Conservation (phyloP, 106 monocot species). For the Apostasia ramifera region DNA sequence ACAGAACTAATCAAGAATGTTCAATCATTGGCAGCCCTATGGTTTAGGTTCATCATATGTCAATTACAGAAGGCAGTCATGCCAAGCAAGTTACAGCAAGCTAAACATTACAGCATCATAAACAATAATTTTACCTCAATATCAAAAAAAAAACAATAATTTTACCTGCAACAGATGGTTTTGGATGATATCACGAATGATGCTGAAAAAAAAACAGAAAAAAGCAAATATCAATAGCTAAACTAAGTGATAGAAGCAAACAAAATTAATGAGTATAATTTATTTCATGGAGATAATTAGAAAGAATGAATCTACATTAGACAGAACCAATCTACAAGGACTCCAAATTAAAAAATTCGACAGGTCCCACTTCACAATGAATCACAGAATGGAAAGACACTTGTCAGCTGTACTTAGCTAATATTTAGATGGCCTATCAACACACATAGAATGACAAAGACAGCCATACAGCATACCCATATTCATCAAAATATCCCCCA, state of each 20-base stretch:
- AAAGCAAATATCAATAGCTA: too few species aligned
- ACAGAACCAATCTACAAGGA: neutral
- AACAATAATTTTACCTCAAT: too few species aligned
- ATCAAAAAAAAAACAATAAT: constrained; percentile 1
- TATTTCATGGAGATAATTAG: neutral
- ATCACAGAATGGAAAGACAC: neutral
- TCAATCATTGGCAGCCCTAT: neutral
- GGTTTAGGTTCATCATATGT: too few species aligned
- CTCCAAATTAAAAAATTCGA: too few species aligned
- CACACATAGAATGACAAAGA: too few species aligned
- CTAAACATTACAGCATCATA: too few species aligned
- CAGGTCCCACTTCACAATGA: neutral
- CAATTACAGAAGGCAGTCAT: neutral
- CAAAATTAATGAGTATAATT: neutral
- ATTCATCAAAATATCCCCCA: constrained; percentile 98
- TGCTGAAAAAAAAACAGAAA: constrained; percentile 35
- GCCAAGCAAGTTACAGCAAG: neutral
- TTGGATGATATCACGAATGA: constrained; percentile 79
- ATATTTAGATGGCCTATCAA: too few species aligned
- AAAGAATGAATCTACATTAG: neutral
- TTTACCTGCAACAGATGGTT: constrained; percentile 71
- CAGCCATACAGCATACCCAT: constrained; percentile 57
- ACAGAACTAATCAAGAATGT: constrained; percentile 5
- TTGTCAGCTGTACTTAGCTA: neutral
- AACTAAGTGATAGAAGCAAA: neutral